Evolutionary conservation across 2,329 filamentous ascomycete species (phyloP).

Genomic region (Fusarium beomiforme): DNA sequence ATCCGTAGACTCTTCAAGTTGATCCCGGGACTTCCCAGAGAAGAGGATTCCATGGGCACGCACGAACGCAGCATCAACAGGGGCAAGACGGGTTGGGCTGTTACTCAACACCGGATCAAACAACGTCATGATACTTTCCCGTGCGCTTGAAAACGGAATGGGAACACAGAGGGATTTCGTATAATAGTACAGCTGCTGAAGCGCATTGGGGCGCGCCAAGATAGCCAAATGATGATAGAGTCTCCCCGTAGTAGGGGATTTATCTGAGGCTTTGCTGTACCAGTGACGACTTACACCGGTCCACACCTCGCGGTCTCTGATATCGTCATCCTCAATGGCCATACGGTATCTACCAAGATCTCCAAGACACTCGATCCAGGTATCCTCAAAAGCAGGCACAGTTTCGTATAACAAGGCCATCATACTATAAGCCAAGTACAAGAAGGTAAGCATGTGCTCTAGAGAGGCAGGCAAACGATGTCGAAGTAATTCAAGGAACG

Average conservation of each 20-base stretch:
- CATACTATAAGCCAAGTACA: slow-evolving; percentile 90
- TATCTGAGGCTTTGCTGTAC: slow-evolving; percentile 86
- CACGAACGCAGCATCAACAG: slow-evolving; percentile 69
- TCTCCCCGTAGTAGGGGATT: slow-evolving; percentile 77
- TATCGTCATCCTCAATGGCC: slow-evolving; percentile 88
- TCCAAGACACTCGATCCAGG: slow-evolving; percentile 93
- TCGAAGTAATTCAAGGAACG: slow-evolving; percentile 80
- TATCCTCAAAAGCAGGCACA: slow-evolving; percentile 82
- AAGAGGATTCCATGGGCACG: slow-evolving; percentile 73
- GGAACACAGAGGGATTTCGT: slow-evolving; percentile 75
- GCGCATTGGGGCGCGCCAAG: slow-evolving; percentile 72
- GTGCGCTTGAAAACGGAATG: slow-evolving; percentile 72
- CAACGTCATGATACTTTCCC: slow-evolving; percentile 75
- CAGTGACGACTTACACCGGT: slow-evolving; percentile 81
- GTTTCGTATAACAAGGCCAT: slow-evolving; percentile 89
- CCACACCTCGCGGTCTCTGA: slow-evolving; percentile 82
- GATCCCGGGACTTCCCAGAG: slow-evolving; percentile 57
- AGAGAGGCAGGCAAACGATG: slow-evolving; percentile 78
- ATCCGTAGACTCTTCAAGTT: slow-evolving; percentile 55
- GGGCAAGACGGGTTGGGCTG: slow-evolving; percentile 47
- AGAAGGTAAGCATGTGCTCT: slow-evolving; percentile 91
- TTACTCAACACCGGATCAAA: slow-evolving; percentile 67
- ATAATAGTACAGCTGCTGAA: slow-evolving; percentile 80
- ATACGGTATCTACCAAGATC: slow-evolving; percentile 86
- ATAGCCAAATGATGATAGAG: slow-evolving; percentile 92